Conservation (phyloP, 768 basidiomycete genomes). For the Mycena filopes region DNA sequence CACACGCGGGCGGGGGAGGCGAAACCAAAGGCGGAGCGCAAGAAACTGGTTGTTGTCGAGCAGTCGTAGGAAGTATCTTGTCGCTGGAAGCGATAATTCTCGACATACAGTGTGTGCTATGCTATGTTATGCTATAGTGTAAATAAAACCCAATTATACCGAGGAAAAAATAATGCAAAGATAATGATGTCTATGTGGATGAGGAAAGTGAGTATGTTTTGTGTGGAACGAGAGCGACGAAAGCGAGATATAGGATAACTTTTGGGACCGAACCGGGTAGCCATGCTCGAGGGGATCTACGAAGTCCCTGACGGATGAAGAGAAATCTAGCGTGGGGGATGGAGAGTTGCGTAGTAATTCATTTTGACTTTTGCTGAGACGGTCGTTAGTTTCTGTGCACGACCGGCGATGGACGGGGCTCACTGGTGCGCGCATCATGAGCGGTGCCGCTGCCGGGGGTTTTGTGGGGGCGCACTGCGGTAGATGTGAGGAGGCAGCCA, state of each 20-base stretch:
- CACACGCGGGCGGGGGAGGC: conserved; percentile 87
- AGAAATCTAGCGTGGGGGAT: conserved; percentile 9
- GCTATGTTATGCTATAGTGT: conserved; percentile 26
- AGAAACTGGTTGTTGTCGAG: conserved; percentile 86
- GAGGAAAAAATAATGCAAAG: conserved; percentile 11
- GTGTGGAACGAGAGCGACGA: conserved; percentile 16
- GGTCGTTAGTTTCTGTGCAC: conserved; percentile 15
- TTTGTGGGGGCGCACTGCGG: neutral
- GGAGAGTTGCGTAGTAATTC: conserved; percentile 12
- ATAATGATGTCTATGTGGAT: conserved; percentile 30
- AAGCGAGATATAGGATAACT: conserved; percentile 19
- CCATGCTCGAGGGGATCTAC: conserved; percentile 24
- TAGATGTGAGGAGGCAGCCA: neutral
- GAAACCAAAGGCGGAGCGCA: conserved; percentile 93
- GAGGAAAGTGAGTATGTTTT: neutral
- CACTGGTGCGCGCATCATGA: conserved; percentile 30
- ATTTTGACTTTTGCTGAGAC: conserved; percentile 34
- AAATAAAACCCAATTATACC: conserved; percentile 22
- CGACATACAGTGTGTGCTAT: conserved; percentile 29
- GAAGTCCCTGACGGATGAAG: conserved; percentile 28
- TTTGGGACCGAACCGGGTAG: conserved; percentile 19
- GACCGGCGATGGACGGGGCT: no score
- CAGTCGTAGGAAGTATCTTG: conserved; percentile 59
- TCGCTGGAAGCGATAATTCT: no score
- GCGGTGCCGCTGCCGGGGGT: conserved; percentile 13